Percentiles rank a stretch among this genome's conserved stretches.
phyloP scores from a whole-genome alignment of 192 early-diverging fungal species.

The Irineochytrium annulatum region DNA sequence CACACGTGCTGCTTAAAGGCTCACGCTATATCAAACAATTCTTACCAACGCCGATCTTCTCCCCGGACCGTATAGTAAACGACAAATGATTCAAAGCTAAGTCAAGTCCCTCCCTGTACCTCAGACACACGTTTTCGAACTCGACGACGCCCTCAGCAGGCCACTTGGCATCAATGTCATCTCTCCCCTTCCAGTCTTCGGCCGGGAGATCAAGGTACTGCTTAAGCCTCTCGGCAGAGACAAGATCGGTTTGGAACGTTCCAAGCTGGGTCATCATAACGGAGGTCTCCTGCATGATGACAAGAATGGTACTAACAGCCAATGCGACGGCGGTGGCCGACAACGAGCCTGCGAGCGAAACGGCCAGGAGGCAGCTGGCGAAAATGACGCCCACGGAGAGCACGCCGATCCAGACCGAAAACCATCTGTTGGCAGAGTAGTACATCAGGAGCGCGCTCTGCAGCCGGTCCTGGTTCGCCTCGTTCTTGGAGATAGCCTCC shows the following conservation, averaged over 20 bases:
- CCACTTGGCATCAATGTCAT: conserved; percentile 6
- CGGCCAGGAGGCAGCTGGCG: conserved; percentile 54
- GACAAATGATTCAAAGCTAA: conserved; percentile 20
- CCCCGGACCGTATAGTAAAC: conserved; percentile 17
- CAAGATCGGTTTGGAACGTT: conserved; percentile 53
- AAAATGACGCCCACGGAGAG: conserved; percentile 50
- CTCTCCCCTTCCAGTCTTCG: conserved; percentile 40
- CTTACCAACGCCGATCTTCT: conserved; percentile 42
- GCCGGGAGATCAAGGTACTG: conserved; percentile 62
- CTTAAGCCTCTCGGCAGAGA: conserved; percentile 60
- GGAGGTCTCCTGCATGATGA: conserved; percentile 21
- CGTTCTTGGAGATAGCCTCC: not conserved
- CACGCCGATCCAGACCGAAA: conserved; percentile 15
- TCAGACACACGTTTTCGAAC: conserved; percentile 20
- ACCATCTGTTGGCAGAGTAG: conserved; percentile 19
- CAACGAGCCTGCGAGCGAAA: conserved; percentile 37
- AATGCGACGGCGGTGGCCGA: conserved; percentile 9
- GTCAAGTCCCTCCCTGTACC: conserved; percentile 8
- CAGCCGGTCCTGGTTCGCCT: conserved; percentile 5
- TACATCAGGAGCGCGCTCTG: conserved; percentile 10
- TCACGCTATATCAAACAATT: conserved; percentile 20
- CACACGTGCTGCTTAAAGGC: not conserved
- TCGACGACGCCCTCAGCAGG: conserved; percentile 10
- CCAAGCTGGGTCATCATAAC: conserved; percentile 51
- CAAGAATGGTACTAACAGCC: conserved; percentile 5